Evolutionary conservation across 2,329 filamentous ascomycete species (phyloP), one percentile per base, ranked within the genome.

Genomic region (Arachnomyces sp.): DNA sequence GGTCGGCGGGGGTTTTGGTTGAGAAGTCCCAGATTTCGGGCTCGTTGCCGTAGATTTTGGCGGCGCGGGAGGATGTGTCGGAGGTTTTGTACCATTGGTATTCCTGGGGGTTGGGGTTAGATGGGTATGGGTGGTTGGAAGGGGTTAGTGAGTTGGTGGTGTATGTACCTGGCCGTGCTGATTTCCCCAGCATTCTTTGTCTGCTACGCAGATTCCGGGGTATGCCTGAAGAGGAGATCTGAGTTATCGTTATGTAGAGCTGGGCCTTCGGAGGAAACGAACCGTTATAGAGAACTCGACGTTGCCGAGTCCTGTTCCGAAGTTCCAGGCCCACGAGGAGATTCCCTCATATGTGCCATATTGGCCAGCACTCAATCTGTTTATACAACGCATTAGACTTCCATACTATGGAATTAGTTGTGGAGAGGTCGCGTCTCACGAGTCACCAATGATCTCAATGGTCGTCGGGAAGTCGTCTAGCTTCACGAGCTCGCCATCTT

Each of bases 41-140:
- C 34, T 18, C 30, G 20, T 29, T 31, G 14, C 31, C 28, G 5
- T 14, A 72, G n/a, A 69, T 60, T 4, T 62, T 46, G 3, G 52
- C 43, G 0, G 69, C 71, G 9, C 72, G 65, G 48, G 58, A 61
- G 43, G 68, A 68, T 0, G 71, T 75, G 49, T 79, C 76, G 0
- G 68, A 70, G 0, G 73, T 72, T 36, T 71, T 72, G 48, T 72
- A 73, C 73, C 73, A 79, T 54, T 78, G 76, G 49, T 74, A 71
- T 17, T 64, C 61, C 48, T 61, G 49, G 18, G 16, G 6, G 1
- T 9, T 9, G 20, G 9, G 20, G 9, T 25, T 25, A 25, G 20
- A 9, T 25, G 20, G 12, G 2, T 8, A 13, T 51, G 40, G 51
- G 45, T 40, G 16, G 18, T 25, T 2, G 5, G 4, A 30, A n/a